Evolutionary conservation across 2,329 filamentous ascomycete genomes (phyloP).

Genomic region (Ilyonectria robusta): DNA sequence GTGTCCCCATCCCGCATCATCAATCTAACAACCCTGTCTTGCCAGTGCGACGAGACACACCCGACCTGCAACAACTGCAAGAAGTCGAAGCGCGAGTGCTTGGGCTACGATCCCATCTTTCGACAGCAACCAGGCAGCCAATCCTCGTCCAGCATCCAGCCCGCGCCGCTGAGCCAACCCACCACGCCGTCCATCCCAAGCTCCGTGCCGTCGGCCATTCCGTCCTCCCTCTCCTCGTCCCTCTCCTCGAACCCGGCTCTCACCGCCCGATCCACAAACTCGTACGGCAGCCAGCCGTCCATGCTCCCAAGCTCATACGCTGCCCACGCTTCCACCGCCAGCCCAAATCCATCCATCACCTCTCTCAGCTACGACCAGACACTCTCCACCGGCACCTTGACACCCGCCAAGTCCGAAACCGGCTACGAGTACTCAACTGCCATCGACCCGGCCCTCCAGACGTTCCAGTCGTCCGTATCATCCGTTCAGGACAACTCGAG

Average conservation of each 20-base stretch:
- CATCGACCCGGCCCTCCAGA: slow-evolving; percentile 78
- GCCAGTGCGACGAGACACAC: slow-evolving; percentile 91
- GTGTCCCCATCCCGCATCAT: slow-evolving; percentile 36
- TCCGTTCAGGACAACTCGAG: slow-evolving; percentile 43
- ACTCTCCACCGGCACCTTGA: slow-evolving; percentile 48
- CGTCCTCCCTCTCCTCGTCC: slow-evolving; percentile 39
- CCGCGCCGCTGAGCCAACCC: slow-evolving; percentile 50
- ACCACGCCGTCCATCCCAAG: slow-evolving; percentile 52
- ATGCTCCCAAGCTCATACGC: slow-evolving; percentile 61
- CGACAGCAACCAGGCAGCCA: slow-evolving; percentile 82
- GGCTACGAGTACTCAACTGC: slow-evolving; percentile 71
- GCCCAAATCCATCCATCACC: slow-evolving; percentile 50
- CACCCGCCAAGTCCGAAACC: slow-evolving; percentile 55
- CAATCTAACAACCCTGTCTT: slow-evolving; percentile 47
- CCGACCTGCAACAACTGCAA: slow-evolving; percentile 92
- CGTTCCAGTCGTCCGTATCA: slow-evolving; percentile 41
- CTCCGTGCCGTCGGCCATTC: slow-evolving; percentile 42
- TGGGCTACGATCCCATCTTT: slow-evolving; percentile 91
- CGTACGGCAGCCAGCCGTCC: slow-evolving; percentile 62
- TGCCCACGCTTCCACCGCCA: slow-evolving; percentile 49
- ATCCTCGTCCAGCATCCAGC: slow-evolving; percentile 70
- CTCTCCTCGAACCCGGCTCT: slow-evolving; percentile 43
- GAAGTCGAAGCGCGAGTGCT: slow-evolving; percentile 89
- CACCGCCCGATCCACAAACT: slow-evolving; percentile 52
- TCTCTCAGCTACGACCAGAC: slow-evolving; percentile 53